Conservation (phyloP, 805 yeast genomes). For the Kodamaea lidongshanica region DNA sequence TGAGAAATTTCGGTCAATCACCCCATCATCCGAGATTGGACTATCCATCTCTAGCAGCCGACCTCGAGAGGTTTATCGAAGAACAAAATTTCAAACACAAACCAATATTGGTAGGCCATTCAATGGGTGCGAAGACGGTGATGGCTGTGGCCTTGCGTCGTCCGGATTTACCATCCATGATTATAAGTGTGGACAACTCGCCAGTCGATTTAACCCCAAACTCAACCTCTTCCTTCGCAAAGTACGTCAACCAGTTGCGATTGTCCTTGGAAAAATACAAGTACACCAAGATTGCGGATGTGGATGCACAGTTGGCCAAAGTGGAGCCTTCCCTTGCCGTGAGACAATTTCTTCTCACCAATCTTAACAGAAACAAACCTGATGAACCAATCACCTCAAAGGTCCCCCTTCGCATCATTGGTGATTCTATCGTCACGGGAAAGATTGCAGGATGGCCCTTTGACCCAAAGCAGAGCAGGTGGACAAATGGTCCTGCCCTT, state of each 20-base stretch:
- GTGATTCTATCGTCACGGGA: slow-evolving; percentile 58
- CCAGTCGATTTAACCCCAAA: slow-evolving; percentile 62
- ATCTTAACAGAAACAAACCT: slow-evolving; percentile 44
- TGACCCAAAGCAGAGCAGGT: slow-evolving; percentile 46
- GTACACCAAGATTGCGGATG: slow-evolving; percentile 54
- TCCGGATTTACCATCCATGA: slow-evolving; percentile 53
- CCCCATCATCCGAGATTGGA: slow-evolving; percentile 71
- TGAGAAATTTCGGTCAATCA: slow-evolving; percentile 90
- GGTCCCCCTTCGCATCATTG: slow-evolving; percentile 68
- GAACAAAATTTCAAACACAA: slow-evolving; percentile 35
- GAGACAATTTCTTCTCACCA: slow-evolving; percentile 74
- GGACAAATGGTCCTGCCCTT: slow-evolving; percentile 60
- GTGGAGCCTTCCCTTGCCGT: slow-evolving; percentile 57
- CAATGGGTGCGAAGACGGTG: slow-evolving; percentile 92
- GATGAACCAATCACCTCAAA: slow-evolving; percentile 42
- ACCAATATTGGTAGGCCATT: slow-evolving; percentile 71
- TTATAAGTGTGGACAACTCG: slow-evolving; percentile 84
- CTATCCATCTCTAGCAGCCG: slow-evolving; percentile 77
- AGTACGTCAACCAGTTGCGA: slow-evolving; percentile 58
- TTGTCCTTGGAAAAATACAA: slow-evolving; percentile 45
- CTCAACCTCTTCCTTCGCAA: slow-evolving; percentile 47
- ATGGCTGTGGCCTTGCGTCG: slow-evolving; percentile 76
- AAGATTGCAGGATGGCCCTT: slow-evolving; percentile 74
- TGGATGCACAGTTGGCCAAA: slow-evolving; percentile 53
- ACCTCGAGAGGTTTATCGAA: slow-evolving; percentile 66